phyloP scores from a whole-genome alignment of 495 filamentous ascomycete genomes.

The Hapsidospora chrysogenum region DNA sequence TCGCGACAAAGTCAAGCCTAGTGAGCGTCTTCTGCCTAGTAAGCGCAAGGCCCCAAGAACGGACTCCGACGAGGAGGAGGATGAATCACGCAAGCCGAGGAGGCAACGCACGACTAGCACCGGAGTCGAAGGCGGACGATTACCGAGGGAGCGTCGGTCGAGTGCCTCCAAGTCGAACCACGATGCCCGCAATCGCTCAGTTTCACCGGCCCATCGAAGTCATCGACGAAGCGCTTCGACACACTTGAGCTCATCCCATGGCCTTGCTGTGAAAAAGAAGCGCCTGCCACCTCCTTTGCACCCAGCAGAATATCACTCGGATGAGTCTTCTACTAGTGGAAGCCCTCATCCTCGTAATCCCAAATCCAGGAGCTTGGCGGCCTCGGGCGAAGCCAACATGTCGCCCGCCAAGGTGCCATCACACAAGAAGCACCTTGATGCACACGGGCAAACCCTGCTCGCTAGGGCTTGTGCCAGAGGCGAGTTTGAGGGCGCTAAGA shows the following conservation, averaged over 20 bases:
- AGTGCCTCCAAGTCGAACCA: constrained; percentile 4
- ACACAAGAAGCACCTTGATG: constrained; percentile 70
- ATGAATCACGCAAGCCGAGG: constrained; percentile 27
- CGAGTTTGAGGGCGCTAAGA: constrained; percentile 52
- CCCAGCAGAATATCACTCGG: constrained; percentile 49
- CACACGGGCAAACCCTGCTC: constrained; percentile 68
- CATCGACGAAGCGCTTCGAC: constrained; percentile 51
- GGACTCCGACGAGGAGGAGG: constrained; percentile 32
- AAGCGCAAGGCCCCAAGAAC: constrained; percentile 28
- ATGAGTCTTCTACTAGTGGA: constrained; percentile 55
- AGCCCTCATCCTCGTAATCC: constrained; percentile 52
- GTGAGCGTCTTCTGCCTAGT: constrained; percentile 18
- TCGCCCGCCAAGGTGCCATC: constrained; percentile 51
- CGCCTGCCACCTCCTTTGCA: constrained; percentile 39
- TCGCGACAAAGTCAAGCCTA: constrained; percentile 19
- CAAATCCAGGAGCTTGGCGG: constrained; percentile 48
- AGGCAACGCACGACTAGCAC: constrained; percentile 29
- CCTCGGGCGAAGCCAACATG: constrained; percentile 33
- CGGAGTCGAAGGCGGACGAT: constrained; percentile 17
- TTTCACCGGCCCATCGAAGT: constrained; percentile 40
- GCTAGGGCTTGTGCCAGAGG: constrained; percentile 71
- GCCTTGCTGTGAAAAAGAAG: constrained; percentile 37
- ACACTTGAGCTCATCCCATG: constrained; percentile 36
- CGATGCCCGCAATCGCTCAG: constrained; percentile 30
- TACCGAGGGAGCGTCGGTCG: constrained; percentile 1